Percentiles rank a stretch among this genome's conserved stretches.
Conservation (phyloP, 257 asterid species). For the Jacaranda copaia region DNA sequence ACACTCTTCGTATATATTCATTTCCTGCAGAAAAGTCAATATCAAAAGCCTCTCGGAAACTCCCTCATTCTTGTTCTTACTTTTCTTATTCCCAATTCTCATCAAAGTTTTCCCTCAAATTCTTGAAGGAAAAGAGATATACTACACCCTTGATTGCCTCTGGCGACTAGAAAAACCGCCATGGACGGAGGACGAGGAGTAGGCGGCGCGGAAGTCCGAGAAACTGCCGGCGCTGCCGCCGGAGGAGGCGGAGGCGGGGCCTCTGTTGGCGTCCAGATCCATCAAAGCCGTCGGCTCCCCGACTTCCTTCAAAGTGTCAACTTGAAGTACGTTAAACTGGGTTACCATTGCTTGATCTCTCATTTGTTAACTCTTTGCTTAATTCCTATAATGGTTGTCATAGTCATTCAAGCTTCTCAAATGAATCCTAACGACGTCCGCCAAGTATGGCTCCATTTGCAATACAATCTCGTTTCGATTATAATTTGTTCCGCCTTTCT, state of each 20-base stretch:
- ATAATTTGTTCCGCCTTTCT: conserved; percentile 50
- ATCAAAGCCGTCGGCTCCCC: conserved; percentile 50
- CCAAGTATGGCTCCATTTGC: conserved; percentile 57
- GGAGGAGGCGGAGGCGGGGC: conserved; percentile 19
- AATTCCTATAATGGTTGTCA: conserved; percentile 50
- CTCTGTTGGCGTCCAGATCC: conserved; percentile 48
- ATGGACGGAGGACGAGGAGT: conserved; percentile 45
- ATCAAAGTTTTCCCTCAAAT: no score
- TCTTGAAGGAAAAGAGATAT: no score
- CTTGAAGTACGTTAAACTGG: conserved; percentile 67
- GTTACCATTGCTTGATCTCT: conserved; percentile 72
- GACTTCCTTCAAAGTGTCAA: conserved; percentile 70
- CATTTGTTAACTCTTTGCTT: conserved; percentile 60
- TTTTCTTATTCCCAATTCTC: no score
- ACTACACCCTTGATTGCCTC: no score
- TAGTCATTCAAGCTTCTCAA: conserved; percentile 53
- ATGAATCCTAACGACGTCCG: conserved; percentile 51
- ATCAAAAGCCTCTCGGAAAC: no score
- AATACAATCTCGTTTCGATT: conserved; percentile 63
- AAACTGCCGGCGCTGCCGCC: background rate
- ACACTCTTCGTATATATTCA: no score
- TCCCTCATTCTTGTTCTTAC: no score
- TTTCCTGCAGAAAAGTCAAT: no score
- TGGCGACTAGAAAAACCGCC: no score
- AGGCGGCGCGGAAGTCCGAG: background rate